phyloP scores from a whole-genome alignment of 1,139 yeast species.

The Pneumocystis murina region DNA sequence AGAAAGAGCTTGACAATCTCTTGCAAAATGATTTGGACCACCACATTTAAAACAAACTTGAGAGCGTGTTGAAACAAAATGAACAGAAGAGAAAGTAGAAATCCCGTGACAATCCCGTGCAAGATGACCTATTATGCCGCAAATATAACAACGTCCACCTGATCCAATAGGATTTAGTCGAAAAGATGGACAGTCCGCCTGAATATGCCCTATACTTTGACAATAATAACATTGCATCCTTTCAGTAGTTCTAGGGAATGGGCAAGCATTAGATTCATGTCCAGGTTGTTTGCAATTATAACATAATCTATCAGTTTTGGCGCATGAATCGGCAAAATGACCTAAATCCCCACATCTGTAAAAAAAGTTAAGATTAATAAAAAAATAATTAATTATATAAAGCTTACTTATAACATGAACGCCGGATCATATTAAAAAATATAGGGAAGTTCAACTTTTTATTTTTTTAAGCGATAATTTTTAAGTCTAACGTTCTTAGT shows the following conservation, averaged over 20 bases:
- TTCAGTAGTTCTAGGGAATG: conserved; percentile 68
- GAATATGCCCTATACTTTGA: conserved; percentile 57
- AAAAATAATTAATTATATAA: not conserved
- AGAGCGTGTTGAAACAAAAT: conserved; percentile 19
- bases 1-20: conserved; percentile 47
- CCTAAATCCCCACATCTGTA: conserved; percentile 31
- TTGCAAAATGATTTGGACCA: conserved; percentile 78
- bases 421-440: not conserved
- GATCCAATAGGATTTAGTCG: conserved; percentile 21
- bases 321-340: conserved; percentile 79
- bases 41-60: conserved; percentile 83
- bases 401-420: not conserved
- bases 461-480: not conserved
- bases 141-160: conserved; percentile 27
- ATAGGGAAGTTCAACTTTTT: not conserved
- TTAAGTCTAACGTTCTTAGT: no score
- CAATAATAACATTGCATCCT: conserved; percentile 72
- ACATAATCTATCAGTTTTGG: conserved; percentile 70
- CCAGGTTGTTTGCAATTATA: conserved; percentile 70
- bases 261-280: conserved; percentile 73
- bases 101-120: conserved; percentile 57
- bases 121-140: conserved; percentile 66
- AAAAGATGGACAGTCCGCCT: conserved; percentile 42
- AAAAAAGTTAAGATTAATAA: not conserved
- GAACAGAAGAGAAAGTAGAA: conserved; percentile 18